Percentiles rank a stretch among this genome's conserved stretches.
Evolutionary conservation across 2,329 filamentous ascomycete genomes (phyloP).

Genomic region (Cadophora malorum): DNA sequence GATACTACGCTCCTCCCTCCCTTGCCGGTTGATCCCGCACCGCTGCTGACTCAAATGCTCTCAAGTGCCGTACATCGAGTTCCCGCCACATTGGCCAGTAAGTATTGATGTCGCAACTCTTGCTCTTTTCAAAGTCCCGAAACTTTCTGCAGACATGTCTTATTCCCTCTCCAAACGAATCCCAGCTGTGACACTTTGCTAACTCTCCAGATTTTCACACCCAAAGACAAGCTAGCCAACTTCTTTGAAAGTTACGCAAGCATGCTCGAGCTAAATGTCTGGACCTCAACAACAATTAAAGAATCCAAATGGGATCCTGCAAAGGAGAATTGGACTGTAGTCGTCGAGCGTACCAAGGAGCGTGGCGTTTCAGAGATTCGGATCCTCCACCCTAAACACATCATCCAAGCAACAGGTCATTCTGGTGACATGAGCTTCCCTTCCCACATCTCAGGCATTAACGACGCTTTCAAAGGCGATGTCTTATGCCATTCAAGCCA

Average conservation of each 20-base stretch:
- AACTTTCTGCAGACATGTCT: neutral
- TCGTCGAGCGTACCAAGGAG: conserved; percentile 51
- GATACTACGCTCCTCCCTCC: neutral
- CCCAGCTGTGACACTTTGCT: neutral
- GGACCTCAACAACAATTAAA: conserved; percentile 60
- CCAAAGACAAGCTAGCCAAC: conserved; percentile 73
- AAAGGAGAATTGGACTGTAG: conserved; percentile 60
- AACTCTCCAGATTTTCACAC: conserved; percentile 56
- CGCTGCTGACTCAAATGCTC: conserved; percentile 51
- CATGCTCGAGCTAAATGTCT: conserved; percentile 70
- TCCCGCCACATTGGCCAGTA: conserved; percentile 71
- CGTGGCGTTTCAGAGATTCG: conserved; percentile 39
- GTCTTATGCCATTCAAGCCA: conserved; percentile 66
- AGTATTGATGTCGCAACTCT: neutral
- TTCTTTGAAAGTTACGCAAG: conserved; percentile 71
- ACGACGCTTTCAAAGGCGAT: conserved; percentile 60
- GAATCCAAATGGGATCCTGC: conserved; percentile 57
- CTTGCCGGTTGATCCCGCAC: neutral
- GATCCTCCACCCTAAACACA: conserved; percentile 35
- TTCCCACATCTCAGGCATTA: conserved; percentile 52
- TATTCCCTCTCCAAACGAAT: neutral
- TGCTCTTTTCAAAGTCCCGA: too few species aligned
- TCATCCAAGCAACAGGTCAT: conserved; percentile 39
- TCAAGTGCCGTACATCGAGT: conserved; percentile 68
- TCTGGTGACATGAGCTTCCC: conserved; percentile 59